These are phyloP conservation scores for Conringia planisiliqua DNA, from an alignment of 345 rosid genomes.

Conservation along the genomic window DNA sequence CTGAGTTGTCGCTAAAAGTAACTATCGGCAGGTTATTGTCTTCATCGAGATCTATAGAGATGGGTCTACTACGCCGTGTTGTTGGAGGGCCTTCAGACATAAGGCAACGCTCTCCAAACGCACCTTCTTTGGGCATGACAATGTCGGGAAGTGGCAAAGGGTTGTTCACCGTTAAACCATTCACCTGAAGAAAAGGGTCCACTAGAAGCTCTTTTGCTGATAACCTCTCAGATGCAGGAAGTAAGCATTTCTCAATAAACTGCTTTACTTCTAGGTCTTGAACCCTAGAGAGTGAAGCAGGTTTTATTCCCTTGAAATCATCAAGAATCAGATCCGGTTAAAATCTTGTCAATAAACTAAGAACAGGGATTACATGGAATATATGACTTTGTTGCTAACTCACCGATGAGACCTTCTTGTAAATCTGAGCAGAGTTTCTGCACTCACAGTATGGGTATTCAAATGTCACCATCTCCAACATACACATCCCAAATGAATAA, in stretches of 20 bases:
- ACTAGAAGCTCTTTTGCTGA: slow-evolving; percentile 74
- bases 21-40: slow-evolving; percentile 54
- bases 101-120: slow-evolving; percentile 67
- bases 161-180: slow-evolving; percentile 43
- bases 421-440: slow-evolving; percentile 80
- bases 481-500: slow-evolving; percentile 86
- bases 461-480: slow-evolving; percentile 84
- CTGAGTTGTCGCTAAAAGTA: slow-evolving; percentile 41
- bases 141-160: slow-evolving; percentile 61
- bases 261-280: slow-evolving; percentile 61
- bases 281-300: slow-evolving; percentile 72
- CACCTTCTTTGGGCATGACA: slow-evolving; percentile 61
- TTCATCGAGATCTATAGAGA: slow-evolving; percentile 58
- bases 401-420: slow-evolving; percentile 85
- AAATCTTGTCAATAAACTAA: neutral
- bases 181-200: slow-evolving; percentile 71
- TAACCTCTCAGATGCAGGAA: slow-evolving; percentile 69
- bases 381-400: slow-evolving; percentile 27
- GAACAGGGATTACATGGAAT: neutral
- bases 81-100: slow-evolving; percentile 73
- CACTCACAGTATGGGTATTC: slow-evolving; percentile 84
- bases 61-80: slow-evolving; percentile 33
- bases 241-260: slow-evolving; percentile 86
- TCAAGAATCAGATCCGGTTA: neutral
- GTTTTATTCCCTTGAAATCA: slow-evolving; percentile 68